Base-by-base conservation (phyloP, 1,284 basidiomycete species). In the Sparassis latifolia region DNA sequence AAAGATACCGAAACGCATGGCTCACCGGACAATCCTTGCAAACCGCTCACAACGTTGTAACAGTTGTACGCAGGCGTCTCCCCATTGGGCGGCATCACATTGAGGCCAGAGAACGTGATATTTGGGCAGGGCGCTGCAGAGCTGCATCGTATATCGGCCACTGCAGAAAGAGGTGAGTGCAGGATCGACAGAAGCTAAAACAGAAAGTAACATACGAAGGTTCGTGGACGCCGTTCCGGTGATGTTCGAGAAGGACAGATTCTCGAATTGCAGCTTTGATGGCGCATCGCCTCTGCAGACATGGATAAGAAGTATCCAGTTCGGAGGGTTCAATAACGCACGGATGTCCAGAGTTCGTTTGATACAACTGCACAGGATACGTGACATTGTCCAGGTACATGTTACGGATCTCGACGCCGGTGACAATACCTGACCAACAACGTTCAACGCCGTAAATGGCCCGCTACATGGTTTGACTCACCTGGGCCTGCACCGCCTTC, bases 401-500 rank as follows among this genome's bases (percentile, higher is more conserved):
- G 58, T 77, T 73, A 44, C 68, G 63, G 39, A 71, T 68, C 33
- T 70, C 67, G 32, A 84, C 69, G 54, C 82, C 79, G 41, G 66
- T 71, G 30, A 79, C 74, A 47, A 66, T 69, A 5, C 82, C 80
- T 47, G 32, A 33, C n/a, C 47, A 47, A 10, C 6, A 28, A 5
- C n/a, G 40, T 31, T 32, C 9, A 35, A n/a, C 29, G 5, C 7
- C 28, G 28, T 44, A 30, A 46, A 20, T 47, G 44, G 7, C 27
- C 10, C 35, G 31, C 31, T 27, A 20, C 2, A 37, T 31, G 42
- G 28, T 42, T 44, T 38, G 4, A 57, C 64, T 38, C 52, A 75
- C 78, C 77, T 43, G 66, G 58, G 4, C 80, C 82, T 6, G 77
- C 82, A 3, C 84, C 84, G 6, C 82, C 83, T 20, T 79, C 80